Evolutionary conservation across 2,329 filamentous ascomycete species (phyloP).

Genomic region (Bipolaris gigantea): DNA sequence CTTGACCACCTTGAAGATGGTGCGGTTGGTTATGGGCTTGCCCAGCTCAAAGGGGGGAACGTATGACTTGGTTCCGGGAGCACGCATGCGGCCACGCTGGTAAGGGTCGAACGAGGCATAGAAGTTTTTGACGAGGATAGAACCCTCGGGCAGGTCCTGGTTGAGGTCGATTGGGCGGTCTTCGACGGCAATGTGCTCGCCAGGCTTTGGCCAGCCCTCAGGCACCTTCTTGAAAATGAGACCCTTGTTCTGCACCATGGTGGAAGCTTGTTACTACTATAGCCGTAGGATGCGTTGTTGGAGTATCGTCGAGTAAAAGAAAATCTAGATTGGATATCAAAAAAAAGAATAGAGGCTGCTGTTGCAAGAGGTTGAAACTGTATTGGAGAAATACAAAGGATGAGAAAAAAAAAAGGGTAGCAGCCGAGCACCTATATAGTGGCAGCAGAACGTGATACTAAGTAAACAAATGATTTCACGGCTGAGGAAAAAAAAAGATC

Average conservation of each 20-base stretch:
- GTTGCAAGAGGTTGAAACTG: background rate
- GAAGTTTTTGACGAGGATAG: conserved; percentile 69
- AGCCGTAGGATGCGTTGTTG: conserved; percentile 6
- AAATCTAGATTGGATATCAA: background rate
- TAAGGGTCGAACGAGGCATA: conserved; percentile 84
- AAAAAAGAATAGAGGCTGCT: background rate
- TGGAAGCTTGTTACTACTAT: conserved; percentile 16
- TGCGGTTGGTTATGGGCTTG: conserved; percentile 65
- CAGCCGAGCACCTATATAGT: conserved; percentile 17
- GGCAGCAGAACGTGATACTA: background rate
- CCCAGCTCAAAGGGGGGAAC: conserved; percentile 62
- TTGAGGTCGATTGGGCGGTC: conserved; percentile 68
- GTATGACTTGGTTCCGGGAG: conserved; percentile 67
- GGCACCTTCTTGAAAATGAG: conserved; percentile 74
- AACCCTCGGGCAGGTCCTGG: conserved; percentile 60
- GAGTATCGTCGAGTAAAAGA: background rate
- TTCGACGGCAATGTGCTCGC: conserved; percentile 71
- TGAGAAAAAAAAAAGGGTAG: background rate
- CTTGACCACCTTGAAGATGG: conserved; percentile 70
- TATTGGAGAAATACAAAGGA: background rate
- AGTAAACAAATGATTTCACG: conserved; percentile 11
- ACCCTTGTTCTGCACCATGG: conserved; percentile 69
- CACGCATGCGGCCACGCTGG: conserved; percentile 77
- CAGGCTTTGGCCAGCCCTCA: conserved; percentile 65
- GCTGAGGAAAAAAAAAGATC: conserved; percentile 8